Evolutionary conservation across 2,329 filamentous ascomycete genomes (phyloP).

Genomic region (Colletotrichum plurivorum): DNA sequence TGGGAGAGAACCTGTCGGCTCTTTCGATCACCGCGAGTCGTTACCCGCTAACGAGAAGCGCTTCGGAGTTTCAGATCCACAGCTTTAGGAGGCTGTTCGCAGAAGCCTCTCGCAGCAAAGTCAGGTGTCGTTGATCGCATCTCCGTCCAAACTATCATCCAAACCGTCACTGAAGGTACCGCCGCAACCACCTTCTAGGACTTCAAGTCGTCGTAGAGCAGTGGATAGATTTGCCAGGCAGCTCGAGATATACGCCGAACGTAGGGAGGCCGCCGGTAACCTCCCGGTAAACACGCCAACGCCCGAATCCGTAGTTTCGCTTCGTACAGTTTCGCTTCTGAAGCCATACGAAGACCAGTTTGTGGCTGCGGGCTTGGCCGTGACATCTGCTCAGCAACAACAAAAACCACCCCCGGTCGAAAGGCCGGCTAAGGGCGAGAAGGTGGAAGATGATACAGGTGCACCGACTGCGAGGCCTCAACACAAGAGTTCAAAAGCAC

Average conservation of each 20-base stretch:
- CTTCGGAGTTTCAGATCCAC: constrained; percentile 38
- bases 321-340: constrained; percentile 66
- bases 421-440: not conserved
- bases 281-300: constrained; percentile 57
- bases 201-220: constrained; percentile 58
- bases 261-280: constrained; percentile 54
- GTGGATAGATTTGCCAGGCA: constrained; percentile 50
- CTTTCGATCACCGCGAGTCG: constrained; percentile 3
- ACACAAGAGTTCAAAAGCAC: not conserved
- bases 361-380: constrained; percentile 66
- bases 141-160: constrained; percentile 22
- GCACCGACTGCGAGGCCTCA: not conserved
- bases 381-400: constrained; percentile 66
- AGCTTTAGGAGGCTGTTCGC: constrained; percentile 40
- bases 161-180: constrained; percentile 12
- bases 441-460: not conserved
- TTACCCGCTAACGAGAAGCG: constrained; percentile 23
- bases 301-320: constrained; percentile 57
- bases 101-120: constrained; percentile 41
- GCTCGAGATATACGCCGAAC: constrained; percentile 45
- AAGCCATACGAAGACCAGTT: constrained; percentile 69
- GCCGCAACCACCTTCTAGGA: constrained; percentile 50
- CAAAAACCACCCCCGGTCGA: constrained; percentile 38
- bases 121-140: constrained; percentile 37
- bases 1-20: not conserved